Evolutionary conservation across 805 yeast species (phyloP).

Genomic region (Cyberlindnera galapagoensis): DNA sequence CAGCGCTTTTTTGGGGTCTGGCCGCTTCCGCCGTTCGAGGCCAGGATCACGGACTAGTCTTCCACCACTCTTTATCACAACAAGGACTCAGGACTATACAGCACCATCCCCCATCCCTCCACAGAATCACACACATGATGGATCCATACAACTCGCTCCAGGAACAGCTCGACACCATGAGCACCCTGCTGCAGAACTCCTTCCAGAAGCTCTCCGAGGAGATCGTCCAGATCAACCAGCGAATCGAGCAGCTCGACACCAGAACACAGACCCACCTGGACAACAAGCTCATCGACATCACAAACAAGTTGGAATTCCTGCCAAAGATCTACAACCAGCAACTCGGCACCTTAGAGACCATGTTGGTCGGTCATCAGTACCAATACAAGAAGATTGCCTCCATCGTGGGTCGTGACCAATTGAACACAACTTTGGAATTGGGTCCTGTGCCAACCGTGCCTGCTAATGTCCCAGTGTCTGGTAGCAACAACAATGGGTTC

Average conservation of each 20-base stretch:
- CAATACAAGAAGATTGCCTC: slow-evolving; percentile 14
- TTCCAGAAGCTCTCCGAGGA: slow-evolving; percentile 18
- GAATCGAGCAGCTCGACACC: slow-evolving; percentile 19
- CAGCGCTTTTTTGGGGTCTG: no score
- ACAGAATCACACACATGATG: no score
- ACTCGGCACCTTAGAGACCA: slow-evolving; percentile 13
- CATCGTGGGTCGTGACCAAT: slow-evolving; percentile 7
- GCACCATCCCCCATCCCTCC: no score
- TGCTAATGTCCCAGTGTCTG: no score
- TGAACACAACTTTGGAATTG: no score
- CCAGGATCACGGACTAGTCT: no score
- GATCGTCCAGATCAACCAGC: slow-evolving; percentile 11
- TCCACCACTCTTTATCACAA: no score
- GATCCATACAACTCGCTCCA: slow-evolving; percentile 21
- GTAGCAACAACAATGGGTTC: slow-evolving; percentile 1
- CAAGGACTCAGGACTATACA: not conserved
- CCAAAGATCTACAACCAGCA: slow-evolving; percentile 20
- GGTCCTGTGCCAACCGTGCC: no score
- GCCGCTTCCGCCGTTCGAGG: no score
- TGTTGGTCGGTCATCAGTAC: slow-evolving; percentile 14
- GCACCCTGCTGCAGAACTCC: slow-evolving; percentile 12
- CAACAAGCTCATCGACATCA: slow-evolving; percentile 9
- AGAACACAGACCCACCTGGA: slow-evolving; percentile 9
- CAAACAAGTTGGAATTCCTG: slow-evolving; percentile 8
- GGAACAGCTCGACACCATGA: slow-evolving; percentile 19